Percentiles rank a stretch among this genome's conserved stretches.
phyloP scores from a whole-genome alignment of 192 early-diverging fungal species.

The Coemansia sp. region DNA sequence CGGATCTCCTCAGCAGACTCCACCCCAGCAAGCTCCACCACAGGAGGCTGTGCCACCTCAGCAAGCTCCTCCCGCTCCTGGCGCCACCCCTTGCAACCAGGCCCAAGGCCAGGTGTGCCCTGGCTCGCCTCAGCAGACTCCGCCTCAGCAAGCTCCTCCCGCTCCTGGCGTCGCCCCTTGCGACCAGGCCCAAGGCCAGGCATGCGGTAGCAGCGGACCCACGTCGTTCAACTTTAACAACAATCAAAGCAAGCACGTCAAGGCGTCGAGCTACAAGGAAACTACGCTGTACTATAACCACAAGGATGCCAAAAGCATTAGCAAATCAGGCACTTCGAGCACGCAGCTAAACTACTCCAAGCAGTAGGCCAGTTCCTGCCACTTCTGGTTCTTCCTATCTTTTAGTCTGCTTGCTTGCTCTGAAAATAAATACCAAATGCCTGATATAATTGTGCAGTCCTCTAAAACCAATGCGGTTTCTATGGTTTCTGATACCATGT shows the following conservation, averaged over 20 bases:
- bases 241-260: slow-evolving; percentile 22
- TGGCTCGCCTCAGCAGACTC: background rate
- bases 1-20: slow-evolving; percentile 6
- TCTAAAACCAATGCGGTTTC: too few species aligned
- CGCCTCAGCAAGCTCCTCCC: slow-evolving; percentile 3
- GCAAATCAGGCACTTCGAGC: slow-evolving; percentile 23
- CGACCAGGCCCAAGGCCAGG: background rate
- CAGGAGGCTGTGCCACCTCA: background rate
- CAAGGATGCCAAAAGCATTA: slow-evolving; percentile 27
- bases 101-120: background rate
- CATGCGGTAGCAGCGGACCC: background rate
- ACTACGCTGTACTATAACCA: slow-evolving; percentile 32
- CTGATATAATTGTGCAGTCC: too few species aligned
- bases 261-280: slow-evolving; percentile 22
- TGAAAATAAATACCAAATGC: too few species aligned
- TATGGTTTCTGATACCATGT: too few species aligned
- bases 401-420: too few species aligned
- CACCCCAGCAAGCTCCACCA: background rate
- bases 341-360: slow-evolving; percentile 22
- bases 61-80: slow-evolving; percentile 5
- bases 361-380: background rate
- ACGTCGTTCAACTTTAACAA: slow-evolving; percentile 20
- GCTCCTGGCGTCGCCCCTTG: background rate
- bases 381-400: too few species aligned
- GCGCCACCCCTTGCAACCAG: slow-evolving; percentile 3